phyloP scores from a whole-genome alignment of 805 yeast genomes.

The Cyberlindnera mycetangii region DNA sequence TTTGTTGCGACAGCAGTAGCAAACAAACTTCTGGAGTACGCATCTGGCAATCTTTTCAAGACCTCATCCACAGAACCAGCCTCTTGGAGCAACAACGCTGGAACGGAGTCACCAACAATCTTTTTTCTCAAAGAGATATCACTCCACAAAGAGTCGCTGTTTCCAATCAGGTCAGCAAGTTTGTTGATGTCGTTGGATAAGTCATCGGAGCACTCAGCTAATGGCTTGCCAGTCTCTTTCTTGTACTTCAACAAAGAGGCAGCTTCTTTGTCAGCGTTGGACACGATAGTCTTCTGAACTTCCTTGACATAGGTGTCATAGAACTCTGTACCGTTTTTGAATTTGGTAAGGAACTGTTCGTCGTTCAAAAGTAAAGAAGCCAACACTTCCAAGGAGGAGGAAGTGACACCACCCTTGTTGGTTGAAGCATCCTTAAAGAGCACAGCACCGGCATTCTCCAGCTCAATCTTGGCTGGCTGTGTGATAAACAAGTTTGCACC shows the following conservation, averaged over 20 bases:
- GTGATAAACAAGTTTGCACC: slow-evolving; percentile 97
- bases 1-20: slow-evolving; percentile 29
- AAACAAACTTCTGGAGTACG: slow-evolving; percentile 84
- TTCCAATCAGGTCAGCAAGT: slow-evolving; percentile 80
- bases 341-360: slow-evolving; percentile 69
- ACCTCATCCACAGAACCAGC: slow-evolving; percentile 74
- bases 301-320: slow-evolving; percentile 80
- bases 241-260: slow-evolving; percentile 81
- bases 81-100: slow-evolving; percentile 61
- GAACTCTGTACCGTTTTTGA: slow-evolving; percentile 70
- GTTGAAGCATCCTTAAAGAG: slow-evolving; percentile 95
- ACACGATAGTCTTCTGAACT: slow-evolving; percentile 72
- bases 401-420: slow-evolving; percentile 98
- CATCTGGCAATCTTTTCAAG: slow-evolving; percentile 75
- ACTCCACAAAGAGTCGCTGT: slow-evolving; percentile 81
- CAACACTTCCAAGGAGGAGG: slow-evolving; percentile 91
- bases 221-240: slow-evolving; percentile 54
- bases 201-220: slow-evolving; percentile 73
- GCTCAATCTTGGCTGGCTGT: slow-evolving; percentile 83
- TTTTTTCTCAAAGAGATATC: slow-evolving; percentile 75
- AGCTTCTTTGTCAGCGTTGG: slow-evolving; percentile 83
- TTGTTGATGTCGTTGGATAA: slow-evolving; percentile 81
- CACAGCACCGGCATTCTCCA: slow-evolving; percentile 84
- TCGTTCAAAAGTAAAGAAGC: slow-evolving; percentile 93
- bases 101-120: slow-evolving; percentile 74